Base-by-base conservation (phyloP, 176 grass and related monocot genomes). In the Oryza australiensis region DNA sequence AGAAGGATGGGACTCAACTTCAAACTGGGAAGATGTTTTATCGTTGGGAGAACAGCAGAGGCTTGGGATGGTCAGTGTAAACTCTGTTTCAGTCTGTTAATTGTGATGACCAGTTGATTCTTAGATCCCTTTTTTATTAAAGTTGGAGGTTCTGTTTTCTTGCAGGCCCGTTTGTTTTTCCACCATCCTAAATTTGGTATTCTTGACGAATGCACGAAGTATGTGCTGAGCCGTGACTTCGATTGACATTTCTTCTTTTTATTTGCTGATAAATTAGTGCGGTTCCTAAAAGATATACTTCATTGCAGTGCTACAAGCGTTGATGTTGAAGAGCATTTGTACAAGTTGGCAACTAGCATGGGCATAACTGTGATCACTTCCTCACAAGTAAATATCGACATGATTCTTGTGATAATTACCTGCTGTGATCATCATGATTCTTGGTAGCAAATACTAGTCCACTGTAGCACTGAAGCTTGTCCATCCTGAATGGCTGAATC, bases 311-410 rank as follows among this genome's bases (percentile, higher is more conserved):
- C 96, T 11, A 98, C 93, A 0, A 98, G 96, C 73, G 96, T 98
- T 38, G 96, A 98, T 98, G 93, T 98, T 34, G 96, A 98, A 83
- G 96, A 98, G 48, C 96, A 98, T 84, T 29, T 98, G 38, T 98
- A 98, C 69, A 95, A 89, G 60, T 87, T 98, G 29, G 93, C 96
- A 74, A 93, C 88, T 64, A 53, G 85, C 67, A 98, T 98, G 96
- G 93, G 90, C 32, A 98, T 95, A 91, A 95, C 96, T 5, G 93
- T 98, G 62, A 88, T 98, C 60, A 98, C 96, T 28, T 98, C 96
- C 16, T 95, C 96, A 33, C 96, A 98, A 75, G 93, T 95, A 84
- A 86, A 74, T 32, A 26, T 49, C 42, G 9, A 64, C 12, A 37
- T 28, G 74, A 66, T 34, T 70, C 23, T 7, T 7, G 5, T 7